These are phyloP conservation scores for Trametes sanguinea DNA, from an alignment of 768 basidiomycete genomes.

Conservation along the genomic window DNA sequence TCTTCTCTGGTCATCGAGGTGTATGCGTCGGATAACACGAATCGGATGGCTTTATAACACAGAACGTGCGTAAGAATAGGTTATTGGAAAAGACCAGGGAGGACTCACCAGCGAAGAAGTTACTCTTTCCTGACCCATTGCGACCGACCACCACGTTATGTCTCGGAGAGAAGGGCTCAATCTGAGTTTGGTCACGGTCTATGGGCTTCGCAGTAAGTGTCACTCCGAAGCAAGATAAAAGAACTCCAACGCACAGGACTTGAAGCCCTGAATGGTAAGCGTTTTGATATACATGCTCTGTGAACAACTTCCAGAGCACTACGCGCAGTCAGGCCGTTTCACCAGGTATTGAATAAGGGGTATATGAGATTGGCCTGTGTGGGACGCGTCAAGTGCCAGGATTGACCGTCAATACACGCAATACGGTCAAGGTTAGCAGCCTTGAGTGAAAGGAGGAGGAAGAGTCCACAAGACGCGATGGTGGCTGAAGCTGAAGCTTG, in stretches of 20 bases:
- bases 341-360: neutral
- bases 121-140: slow-evolving; percentile 98
- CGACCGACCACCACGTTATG: slow-evolving; percentile 98
- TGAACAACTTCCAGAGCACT: neutral
- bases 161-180: slow-evolving; percentile 90
- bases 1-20: slow-evolving; percentile 95
- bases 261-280: slow-evolving; percentile 92
- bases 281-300: slow-evolving; percentile 80
- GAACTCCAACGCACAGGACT: slow-evolving; percentile 71
- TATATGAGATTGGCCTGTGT: neutral
- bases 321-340: too few relatives aligned
- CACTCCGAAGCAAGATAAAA: too few relatives aligned
- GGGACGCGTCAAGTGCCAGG: too few relatives aligned
- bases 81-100: too few relatives aligned
- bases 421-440: too few relatives aligned
- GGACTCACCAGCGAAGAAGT: slow-evolving; percentile 89
- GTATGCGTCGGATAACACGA: slow-evolving; percentile 96
- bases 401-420: too few relatives aligned
- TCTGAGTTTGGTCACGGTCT: slow-evolving; percentile 88
- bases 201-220: neutral
- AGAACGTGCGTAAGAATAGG: neutral
- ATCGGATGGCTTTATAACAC: slow-evolving; percentile 60
- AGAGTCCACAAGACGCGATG: too few relatives aligned
- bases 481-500: neutral
- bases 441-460: neutral